phyloP scores from a whole-genome alignment of 2,329 filamentous ascomycete genomes.

The Aspergillus fumigatus region DNA sequence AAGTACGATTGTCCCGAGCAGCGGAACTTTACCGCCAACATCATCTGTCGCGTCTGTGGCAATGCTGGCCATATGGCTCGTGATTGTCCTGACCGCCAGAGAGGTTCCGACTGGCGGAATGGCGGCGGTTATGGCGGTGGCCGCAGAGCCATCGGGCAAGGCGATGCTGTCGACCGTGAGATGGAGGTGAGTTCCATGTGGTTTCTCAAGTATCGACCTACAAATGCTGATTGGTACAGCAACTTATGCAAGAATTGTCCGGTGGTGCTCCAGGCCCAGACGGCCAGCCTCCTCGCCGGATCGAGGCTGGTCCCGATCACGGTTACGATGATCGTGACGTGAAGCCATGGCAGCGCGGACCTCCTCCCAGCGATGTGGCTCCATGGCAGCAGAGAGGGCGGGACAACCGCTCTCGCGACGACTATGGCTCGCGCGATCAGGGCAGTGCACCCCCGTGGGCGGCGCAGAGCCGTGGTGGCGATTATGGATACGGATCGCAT shows the following conservation, averaged over 20 bases:
- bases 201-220: not conserved
- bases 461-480: conserved; percentile 40
- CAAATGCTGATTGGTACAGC: conserved; percentile 54
- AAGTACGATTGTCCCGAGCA: conserved; percentile 98
- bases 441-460: conserved; percentile 33
- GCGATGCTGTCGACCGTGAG: conserved; percentile 86
- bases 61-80: conserved; percentile 98
- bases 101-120: conserved; percentile 89
- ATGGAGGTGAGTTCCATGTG: conserved; percentile 68
- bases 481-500: conserved; percentile 39
- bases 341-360: conserved; percentile 83
- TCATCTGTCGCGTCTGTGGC: conserved; percentile 96
- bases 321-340: conserved; percentile 49
- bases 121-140: conserved; percentile 50
- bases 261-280: conserved; percentile 60
- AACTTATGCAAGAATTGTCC: conserved; percentile 96
- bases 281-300: conserved; percentile 65
- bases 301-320: conserved; percentile 74
- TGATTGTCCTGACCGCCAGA: conserved; percentile 91
- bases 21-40: conserved; percentile 97
- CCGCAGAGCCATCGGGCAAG: conserved; percentile 64
- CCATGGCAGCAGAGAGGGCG: conserved; percentile 64
- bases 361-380: conserved; percentile 70
- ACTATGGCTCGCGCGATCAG: conserved; percentile 40
- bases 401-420: conserved; percentile 50